A percentile compares a stretch with the other conserved stretches of the same genome.
These are phyloP conservation scores for Luvunga scandens DNA, from an alignment of 345 rosid genomes.

Conservation along the genomic window DNA sequence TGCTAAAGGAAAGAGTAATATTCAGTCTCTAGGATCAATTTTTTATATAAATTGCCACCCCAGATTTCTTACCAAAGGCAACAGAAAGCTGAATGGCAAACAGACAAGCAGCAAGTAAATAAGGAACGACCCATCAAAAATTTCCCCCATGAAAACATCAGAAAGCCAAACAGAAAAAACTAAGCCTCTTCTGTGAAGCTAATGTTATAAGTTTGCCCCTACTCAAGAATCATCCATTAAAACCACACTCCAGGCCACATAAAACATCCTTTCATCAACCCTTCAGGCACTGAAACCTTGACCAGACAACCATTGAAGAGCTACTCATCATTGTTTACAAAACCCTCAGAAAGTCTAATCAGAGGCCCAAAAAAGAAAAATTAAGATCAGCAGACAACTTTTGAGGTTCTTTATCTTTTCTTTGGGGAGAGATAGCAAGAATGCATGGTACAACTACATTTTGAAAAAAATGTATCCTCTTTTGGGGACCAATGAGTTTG, in stretches of 20 bases:
- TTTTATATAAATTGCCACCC: not conserved
- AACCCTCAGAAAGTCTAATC: not conserved
- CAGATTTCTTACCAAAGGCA: not conserved
- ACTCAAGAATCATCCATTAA: not conserved
- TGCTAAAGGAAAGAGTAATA: not conserved
- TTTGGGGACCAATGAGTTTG: not conserved
- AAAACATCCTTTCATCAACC: not conserved
- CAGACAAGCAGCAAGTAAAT: not conserved
- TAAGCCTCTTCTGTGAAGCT: not conserved
- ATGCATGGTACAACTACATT: not conserved
- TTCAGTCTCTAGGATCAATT: not conserved
- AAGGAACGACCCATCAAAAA: not conserved
- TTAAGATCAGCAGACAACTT: not conserved
- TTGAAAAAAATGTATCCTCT: not conserved
- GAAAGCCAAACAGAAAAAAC: not conserved
- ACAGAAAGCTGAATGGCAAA: conserved; percentile 2
- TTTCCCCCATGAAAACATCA: not conserved
- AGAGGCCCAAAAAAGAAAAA: not conserved
- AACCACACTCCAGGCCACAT: not conserved
- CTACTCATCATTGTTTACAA: not conserved
- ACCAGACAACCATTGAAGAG: not conserved
- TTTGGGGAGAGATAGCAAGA: not conserved
- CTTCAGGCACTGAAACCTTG: not conserved
- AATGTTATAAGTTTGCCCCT: not conserved
- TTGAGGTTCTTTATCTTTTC: not conserved